These are phyloP conservation scores for Malania oleifera DNA, from an alignment of 164 flowering plant species.

Conservation along the genomic window DNA sequence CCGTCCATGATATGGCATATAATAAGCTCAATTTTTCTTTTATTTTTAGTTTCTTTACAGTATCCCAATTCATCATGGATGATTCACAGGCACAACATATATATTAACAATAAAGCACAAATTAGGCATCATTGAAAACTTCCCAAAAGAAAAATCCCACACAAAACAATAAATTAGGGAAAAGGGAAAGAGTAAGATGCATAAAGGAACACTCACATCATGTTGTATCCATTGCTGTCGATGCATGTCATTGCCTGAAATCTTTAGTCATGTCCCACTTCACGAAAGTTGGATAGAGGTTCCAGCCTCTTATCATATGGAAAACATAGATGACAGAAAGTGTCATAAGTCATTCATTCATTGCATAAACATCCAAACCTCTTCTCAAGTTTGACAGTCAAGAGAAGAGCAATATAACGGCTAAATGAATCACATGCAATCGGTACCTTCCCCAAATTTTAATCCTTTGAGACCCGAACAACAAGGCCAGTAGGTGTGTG, in stretches of 20 bases:
- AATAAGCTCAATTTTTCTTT: too few relatives aligned
- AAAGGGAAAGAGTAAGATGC: conserved; percentile 6
- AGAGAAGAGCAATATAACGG: not conserved
- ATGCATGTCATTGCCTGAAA: not conserved
- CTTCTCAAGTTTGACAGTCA: not conserved
- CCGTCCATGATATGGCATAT: too few relatives aligned
- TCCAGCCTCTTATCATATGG: not conserved
- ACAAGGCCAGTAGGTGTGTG: conserved; percentile 70
- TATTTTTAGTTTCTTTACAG: too few relatives aligned
- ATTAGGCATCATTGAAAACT: too few relatives aligned
- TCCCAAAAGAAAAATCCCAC: not conserved
- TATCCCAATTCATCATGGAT: too few relatives aligned
- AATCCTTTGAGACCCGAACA: conserved; percentile 68
- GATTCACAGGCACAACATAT: too few relatives aligned
- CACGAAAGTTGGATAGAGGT: not conserved
- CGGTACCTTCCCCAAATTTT: conserved; percentile 7
- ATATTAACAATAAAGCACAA: too few relatives aligned
- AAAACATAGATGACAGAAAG: not conserved
- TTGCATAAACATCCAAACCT: not conserved
- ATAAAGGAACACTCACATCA: conserved; percentile 8
- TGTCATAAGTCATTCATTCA: not conserved
- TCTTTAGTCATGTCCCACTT: not conserved
- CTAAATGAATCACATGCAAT: not conserved
- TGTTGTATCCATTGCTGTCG: conserved; percentile 1
- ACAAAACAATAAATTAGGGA: not conserved